Evolutionary conservation across 1,139 yeast genomes (phyloP).

Genomic region (Geotrichum phurueaensis): DNA sequence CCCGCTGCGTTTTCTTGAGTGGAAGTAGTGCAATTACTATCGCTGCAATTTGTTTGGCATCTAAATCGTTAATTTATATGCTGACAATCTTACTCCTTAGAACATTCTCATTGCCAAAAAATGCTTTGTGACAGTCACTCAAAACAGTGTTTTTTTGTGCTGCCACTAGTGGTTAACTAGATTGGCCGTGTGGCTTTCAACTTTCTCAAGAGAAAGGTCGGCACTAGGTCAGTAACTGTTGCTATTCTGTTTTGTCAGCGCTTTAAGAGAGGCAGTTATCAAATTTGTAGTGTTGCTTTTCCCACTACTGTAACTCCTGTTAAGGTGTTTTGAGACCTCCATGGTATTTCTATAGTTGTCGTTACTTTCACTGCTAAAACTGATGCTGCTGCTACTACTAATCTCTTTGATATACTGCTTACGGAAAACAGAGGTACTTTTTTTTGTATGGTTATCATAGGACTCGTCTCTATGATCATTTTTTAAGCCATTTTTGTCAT

Average conservation of each 20-base stretch:
- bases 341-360: background rate
- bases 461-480: too few species aligned
- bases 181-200: too few species aligned
- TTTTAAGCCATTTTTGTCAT: too few species aligned
- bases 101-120: too few species aligned
- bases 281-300: background rate
- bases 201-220: background rate
- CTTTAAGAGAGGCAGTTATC: background rate
- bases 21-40: too few species aligned
- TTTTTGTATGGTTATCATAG: background rate
- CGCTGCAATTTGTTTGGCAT: too few species aligned
- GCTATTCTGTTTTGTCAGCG: background rate
- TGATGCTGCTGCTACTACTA: constrained; percentile 2
- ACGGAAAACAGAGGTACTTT: background rate
- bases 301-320: background rate
- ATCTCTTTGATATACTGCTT: constrained; percentile 8
- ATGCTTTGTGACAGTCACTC: too few species aligned
- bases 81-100: too few species aligned
- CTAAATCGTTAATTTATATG: too few species aligned
- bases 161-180: too few species aligned
- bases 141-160: too few species aligned
- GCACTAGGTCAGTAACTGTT: background rate
- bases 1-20: too few species aligned
- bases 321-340: background rate
- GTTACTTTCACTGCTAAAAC: background rate